phyloP scores from a whole-genome alignment of 805 yeast genomes.

The Kodamaea kakaduensis region DNA sequence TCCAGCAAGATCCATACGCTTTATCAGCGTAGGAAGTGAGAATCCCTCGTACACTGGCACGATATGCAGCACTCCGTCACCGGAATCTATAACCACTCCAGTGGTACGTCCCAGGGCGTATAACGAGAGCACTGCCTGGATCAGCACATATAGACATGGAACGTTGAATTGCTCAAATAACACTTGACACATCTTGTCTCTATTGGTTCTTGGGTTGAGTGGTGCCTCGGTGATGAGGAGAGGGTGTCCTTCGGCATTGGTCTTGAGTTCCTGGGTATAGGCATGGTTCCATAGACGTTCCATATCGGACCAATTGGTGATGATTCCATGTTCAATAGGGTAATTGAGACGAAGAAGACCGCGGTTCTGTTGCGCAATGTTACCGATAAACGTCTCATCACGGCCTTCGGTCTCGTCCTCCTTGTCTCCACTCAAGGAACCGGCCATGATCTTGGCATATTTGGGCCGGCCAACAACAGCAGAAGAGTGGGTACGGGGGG shows the following conservation, averaged over 20 bases:
- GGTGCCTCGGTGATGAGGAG: constrained; percentile 87
- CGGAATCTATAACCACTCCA: constrained; percentile 85
- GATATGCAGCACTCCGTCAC: constrained; percentile 86
- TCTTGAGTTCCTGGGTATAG: constrained; percentile 52
- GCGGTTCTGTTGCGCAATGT: constrained; percentile 65
- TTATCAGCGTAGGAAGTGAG: constrained; percentile 65
- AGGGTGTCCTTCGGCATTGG: constrained; percentile 78
- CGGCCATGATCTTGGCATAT: constrained; percentile 77
- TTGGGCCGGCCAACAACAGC: constrained; percentile 77
- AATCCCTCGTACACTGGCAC: constrained; percentile 93
- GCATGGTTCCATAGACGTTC: constrained; percentile 75
- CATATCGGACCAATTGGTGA: constrained; percentile 82
- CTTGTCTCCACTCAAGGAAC: constrained; percentile 20
- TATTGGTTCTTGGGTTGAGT: constrained; percentile 60
- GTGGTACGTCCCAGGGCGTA: constrained; percentile 91
- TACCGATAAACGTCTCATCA: constrained; percentile 71
- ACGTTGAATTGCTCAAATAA: constrained; percentile 69
- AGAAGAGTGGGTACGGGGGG: constrained; percentile 63
- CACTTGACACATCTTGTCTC: constrained; percentile 59
- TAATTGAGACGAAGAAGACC: constrained; percentile 70
- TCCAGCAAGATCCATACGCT: constrained; percentile 80
- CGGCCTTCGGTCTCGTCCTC: constrained; percentile 14
- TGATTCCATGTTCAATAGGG: constrained; percentile 78
- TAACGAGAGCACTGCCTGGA: constrained; percentile 76
- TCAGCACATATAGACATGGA: constrained; percentile 69